Base-by-base conservation (phyloP, 345 rosid genomes). In the Leavenworthia alabamica region DNA sequence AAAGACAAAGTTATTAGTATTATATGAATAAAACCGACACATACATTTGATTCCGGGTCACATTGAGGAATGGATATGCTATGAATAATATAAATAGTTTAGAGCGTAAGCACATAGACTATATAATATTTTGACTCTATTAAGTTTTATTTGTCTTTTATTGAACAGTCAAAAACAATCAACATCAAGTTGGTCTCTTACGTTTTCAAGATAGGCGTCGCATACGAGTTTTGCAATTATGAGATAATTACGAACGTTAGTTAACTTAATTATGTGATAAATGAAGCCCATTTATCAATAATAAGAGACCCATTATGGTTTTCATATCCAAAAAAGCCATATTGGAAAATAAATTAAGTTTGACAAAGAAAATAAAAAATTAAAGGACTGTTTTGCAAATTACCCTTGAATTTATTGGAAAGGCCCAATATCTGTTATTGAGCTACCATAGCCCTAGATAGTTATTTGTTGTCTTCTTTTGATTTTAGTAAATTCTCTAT, bases 161-260 rank as follows among this genome's bases (percentile, higher is more conserved):
- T 37, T 12, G 7, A 36, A 39, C 13, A 23, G 61, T 50, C 40
- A 63, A 63, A 63, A 63, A 51, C 22, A 50, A 64, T 51, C 51
- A 64, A 29, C 42, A 52, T 64, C 50, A 11, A 5, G 12, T 28
- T 31, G 11, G 59, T 16, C 36, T 37, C 11, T 22, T 47, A 26
- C 50, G 24, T 51, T 28, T 63, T 28, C 50, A 51, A 49, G 22
- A 40, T 8, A 28, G n/a, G 50, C 58, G 13, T 27, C 59, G 17
- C 39, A 27, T 0, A 4, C 32, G 13, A 32, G 15, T 29, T 20
- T 31, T 45, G 65, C 31, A 46, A 46, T 60, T 46, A 37, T 37
- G 19, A 29, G n/a, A 15, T 8, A 8, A 8, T 28, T 14, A 48
- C 3, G 10, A 2, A 17, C 3, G 35, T 4, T 48, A 26, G 6